Base-by-base conservation (phyloP, 768 basidiomycete species). In the Russula olivacea region DNA sequence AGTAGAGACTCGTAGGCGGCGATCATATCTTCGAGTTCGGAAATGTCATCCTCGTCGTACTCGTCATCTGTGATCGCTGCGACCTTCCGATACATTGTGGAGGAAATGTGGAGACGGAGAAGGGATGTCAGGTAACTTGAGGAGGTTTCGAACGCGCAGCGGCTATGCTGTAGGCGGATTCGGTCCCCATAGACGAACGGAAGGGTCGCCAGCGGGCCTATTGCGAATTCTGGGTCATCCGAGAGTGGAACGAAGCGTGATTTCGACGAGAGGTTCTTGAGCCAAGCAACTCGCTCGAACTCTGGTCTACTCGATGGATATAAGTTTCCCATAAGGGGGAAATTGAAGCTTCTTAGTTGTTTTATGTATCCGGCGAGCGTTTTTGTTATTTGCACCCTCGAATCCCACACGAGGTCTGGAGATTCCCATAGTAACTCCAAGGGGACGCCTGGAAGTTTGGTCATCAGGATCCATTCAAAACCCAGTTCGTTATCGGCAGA, bases 391-490 rank as follows among this genome's bases (percentile, higher is more conserved):
- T 55, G 19, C 8, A 43, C 41, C 41, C 55, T 43, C 28, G n/a
- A 41, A 11, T 55, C 41, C 28, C 55, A 43, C 25, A 14, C 40
- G 11, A 55, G 28, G n/a, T 28, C 38, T 0, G 55, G 41, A 55
- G 41, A 43, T 2, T 30, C 28, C 55, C 25, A 43, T 30, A 30
- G 28, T n/a, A 19, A 30, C 6, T 28, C 6, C 41, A 60, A 38
- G 4, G 51, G 8, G 38, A 63, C 34, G 7, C 61, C 47, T 17
- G 47, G 48, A 49, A 60, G 23, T 59, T 66, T 70, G 34, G 52
- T 64, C 72, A 73, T 71, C 52, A 71, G 55, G 19, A 72, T 73
- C 61, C 68, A 73, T 59, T 73, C 72, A 6, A 66, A 67, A 0
- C 71, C 72, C 4, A 72, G 64, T 40, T 61, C 55, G 58, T 73